phyloP scores from a whole-genome alignment of 1,139 yeast species.

The Saccharomyces pastorianus region DNA sequence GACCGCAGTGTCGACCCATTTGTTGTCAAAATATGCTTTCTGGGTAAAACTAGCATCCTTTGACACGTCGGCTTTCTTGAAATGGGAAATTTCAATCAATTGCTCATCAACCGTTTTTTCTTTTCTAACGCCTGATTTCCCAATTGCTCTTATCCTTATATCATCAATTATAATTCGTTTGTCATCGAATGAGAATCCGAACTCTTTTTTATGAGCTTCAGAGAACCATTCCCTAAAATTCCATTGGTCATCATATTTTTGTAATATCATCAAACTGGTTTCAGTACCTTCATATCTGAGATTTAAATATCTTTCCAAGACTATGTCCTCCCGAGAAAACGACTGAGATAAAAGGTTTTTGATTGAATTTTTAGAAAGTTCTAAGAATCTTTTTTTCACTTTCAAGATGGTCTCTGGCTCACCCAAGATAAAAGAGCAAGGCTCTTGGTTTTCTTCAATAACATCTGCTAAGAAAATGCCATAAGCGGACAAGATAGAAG shows the following conservation, averaged over 20 bases:
- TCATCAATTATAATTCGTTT: slow-evolving; percentile 71
- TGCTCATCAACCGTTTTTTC: slow-evolving; percentile 36
- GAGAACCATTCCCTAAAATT: slow-evolving; percentile 37
- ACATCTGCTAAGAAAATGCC: slow-evolving; percentile 52
- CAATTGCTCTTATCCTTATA: slow-evolving; percentile 63
- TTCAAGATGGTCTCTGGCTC: slow-evolving; percentile 26
- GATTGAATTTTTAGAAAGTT: slow-evolving; percentile 17
- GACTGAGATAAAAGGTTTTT: slow-evolving; percentile 32
- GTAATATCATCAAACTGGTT: slow-evolving; percentile 62
- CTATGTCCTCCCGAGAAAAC: slow-evolving; percentile 40
- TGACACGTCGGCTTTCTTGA: slow-evolving; percentile 19
- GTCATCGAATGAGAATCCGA: slow-evolving; percentile 55
- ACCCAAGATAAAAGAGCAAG: slow-evolving; percentile 37
- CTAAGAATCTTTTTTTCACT: slow-evolving; percentile 32
- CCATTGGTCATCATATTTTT: slow-evolving; percentile 29
- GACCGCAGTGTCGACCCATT: slow-evolving; percentile 47
- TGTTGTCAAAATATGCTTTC: slow-evolving; percentile 41
- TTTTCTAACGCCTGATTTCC: slow-evolving; percentile 35
- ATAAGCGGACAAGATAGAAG: slow-evolving; percentile 48
- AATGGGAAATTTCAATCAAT: slow-evolving; percentile 14
- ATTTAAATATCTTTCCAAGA: slow-evolving; percentile 58
- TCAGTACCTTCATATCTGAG: slow-evolving; percentile 84
- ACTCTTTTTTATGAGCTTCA: slow-evolving; percentile 52
- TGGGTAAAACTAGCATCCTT: slow-evolving; percentile 28
- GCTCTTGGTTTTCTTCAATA: slow-evolving; percentile 60